These are phyloP conservation scores for Tuber calosporum DNA, from an alignment of 495 filamentous ascomycete species.

Conservation along the genomic window DNA sequence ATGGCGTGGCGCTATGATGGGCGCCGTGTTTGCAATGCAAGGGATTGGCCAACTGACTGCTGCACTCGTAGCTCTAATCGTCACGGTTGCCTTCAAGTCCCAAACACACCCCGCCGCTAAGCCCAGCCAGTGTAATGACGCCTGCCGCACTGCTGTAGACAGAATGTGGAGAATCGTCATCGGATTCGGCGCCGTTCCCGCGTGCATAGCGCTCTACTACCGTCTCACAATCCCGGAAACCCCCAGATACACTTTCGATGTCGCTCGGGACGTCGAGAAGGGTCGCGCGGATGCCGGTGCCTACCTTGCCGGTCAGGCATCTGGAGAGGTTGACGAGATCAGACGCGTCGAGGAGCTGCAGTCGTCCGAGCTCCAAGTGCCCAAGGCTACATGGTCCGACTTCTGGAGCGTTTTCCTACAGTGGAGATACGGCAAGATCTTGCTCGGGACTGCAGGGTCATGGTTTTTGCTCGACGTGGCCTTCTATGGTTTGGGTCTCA, in stretches of 20 bases:
- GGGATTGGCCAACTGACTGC: conserved; percentile 67
- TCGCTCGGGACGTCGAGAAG: conserved; percentile 64
- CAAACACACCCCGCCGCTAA: conserved; percentile 50
- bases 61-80: conserved; percentile 63
- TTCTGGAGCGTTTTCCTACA: conserved; percentile 58
- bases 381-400: conserved; percentile 61
- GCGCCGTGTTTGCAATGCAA: conserved; percentile 79
- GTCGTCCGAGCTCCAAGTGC: conserved; percentile 49
- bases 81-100: conserved; percentile 61
- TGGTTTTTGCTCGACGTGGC: conserved; percentile 66
- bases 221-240: conserved; percentile 79
- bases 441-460: conserved; percentile 69
- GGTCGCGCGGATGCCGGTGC: conserved; percentile 60
- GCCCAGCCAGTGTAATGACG: conserved; percentile 51
- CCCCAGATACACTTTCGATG: conserved; percentile 76
- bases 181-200: conserved; percentile 70
- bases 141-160: conserved; percentile 64
- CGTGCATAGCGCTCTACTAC: conserved; percentile 69
- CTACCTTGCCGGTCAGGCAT: conserved; percentile 51
- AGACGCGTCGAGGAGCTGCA: conserved; percentile 45
- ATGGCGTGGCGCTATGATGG: conserved; percentile 85
- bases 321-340: conserved; percentile 52
- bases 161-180: conserved; percentile 77
- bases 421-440: conserved; percentile 65
- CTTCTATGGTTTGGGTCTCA: conserved; percentile 74